A percentile compares a stretch with the other conserved stretches of the same genome.
Conservation (phyloP, 164 flowering plant species). For the Santalum album region DNA sequence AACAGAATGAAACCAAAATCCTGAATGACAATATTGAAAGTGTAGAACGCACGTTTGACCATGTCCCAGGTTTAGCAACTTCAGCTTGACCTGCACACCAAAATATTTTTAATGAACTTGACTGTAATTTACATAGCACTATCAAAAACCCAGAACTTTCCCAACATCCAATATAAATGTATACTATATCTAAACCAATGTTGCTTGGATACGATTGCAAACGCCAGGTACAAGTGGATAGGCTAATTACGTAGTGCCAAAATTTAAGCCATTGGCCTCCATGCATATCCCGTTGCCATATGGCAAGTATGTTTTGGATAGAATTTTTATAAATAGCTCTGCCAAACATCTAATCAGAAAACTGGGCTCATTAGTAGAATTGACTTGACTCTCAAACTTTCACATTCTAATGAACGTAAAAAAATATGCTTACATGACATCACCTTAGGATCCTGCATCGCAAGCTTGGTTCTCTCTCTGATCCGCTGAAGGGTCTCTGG, state of each 20-base stretch:
- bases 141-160: no score
- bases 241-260: no score
- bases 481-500: slow-evolving; percentile 80
- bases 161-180: no score
- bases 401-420: slow-evolving; percentile 8
- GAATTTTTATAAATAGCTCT: neutral
- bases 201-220: no score
- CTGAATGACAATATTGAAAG: neutral
- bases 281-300: neutral
- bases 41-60: slow-evolving; percentile 61
- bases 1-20: neutral
- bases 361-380: neutral
- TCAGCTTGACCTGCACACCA: slow-evolving; percentile 73
- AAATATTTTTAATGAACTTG: neutral
- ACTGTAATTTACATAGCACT: no score
- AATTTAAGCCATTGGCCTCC: no score
- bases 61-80: slow-evolving; percentile 68
- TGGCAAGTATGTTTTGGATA: neutral
- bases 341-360: slow-evolving; percentile 1
- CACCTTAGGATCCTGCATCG: slow-evolving; percentile 90
- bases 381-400: neutral
- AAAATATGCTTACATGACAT: slow-evolving; percentile 61
- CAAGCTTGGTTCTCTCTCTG: slow-evolving; percentile 59
- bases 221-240: no score
- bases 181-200: no score